phyloP scores from a whole-genome alignment of 305 asterid species.

The Solanum hybrid region DNA sequence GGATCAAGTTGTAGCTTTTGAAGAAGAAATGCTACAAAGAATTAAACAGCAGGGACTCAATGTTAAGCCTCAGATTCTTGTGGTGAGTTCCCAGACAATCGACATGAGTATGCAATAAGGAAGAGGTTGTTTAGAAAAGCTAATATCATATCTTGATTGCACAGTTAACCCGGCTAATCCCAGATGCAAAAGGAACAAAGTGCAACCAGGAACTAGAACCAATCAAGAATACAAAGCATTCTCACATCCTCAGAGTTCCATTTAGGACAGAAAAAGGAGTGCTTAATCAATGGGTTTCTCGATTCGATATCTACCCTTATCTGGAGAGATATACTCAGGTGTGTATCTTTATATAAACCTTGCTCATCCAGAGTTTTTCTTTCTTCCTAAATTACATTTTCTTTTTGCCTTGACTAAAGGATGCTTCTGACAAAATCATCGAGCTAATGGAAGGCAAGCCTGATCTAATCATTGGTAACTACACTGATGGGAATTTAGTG shows the following conservation, averaged over 20 bases:
- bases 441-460: constrained; percentile 90
- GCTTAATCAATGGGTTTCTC: constrained; percentile 74
- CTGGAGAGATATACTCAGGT: constrained; percentile 86
- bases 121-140: neutral
- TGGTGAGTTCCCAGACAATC: constrained; percentile 33
- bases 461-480: constrained; percentile 81
- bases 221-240: constrained; percentile 60
- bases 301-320: constrained; percentile 83
- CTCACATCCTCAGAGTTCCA: constrained; percentile 84
- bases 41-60: constrained; percentile 82
- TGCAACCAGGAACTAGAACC: constrained; percentile 76
- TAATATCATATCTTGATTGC: neutral
- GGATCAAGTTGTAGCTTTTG: constrained; percentile 91
- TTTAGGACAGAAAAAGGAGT: constrained; percentile 66
- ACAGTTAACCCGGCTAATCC: constrained; percentile 79
- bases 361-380: neutral
- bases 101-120: neutral
- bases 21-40: constrained; percentile 72
- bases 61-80: constrained; percentile 80
- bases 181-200: constrained; percentile 82
- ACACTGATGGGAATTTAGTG: constrained; percentile 87
- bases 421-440: constrained; percentile 51
- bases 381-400: neutral
- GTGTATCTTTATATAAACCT: neutral
- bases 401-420: constrained; percentile 25